Base-by-base conservation (phyloP, 78 protist genomes). In the Dictyostelium discoideum region DNA sequence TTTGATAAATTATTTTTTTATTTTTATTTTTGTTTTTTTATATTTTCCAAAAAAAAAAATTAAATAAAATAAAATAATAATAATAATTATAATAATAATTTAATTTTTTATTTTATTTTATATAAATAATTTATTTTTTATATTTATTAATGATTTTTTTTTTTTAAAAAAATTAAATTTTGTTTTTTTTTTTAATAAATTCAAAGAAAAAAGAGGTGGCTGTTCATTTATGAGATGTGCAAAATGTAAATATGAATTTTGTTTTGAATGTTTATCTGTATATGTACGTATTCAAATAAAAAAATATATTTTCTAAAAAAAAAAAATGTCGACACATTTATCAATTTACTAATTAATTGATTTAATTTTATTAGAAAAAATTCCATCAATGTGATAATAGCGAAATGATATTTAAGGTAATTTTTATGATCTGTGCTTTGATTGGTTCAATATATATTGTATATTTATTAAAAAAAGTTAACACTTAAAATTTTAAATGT, bases 181-280 rank as follows among this genome's bases (percentile, higher is more conserved):
- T 32, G 1, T 32, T 32, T 32, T 32, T 32, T 32, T 32, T n/a
- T n/a, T n/a, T n/a, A n/a, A 32, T 32, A 1, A 32, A 32, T 32
- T 32, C 37, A 32, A 32, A 32, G 80, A 73, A 73, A 73, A 73
- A 73, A 73, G 80, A 73, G 80, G 80, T 73, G 80, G 80, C 9
- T 73, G 80, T 73, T 73, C 80, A 11, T 73, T 73, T 73, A 73
- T 73, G 44, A 18, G 44, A 24, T 73, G 80, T 73, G 18, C 39
- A 73, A 73, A 73, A 9, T 73, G 80, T 29, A 73, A 29, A 32
- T 73, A 73, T 32, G 80, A 73, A 32, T 73, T 73, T 73, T 73
- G 80, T 73, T 73, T 73, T 73, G 44, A 73, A 32, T 73, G 80
- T 73, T 73, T 73, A 73, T 32, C 39, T 13, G 39, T 6, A 7